phyloP scores from a whole-genome alignment of 805 yeast genomes.

The Sungouiella thailandica region DNA sequence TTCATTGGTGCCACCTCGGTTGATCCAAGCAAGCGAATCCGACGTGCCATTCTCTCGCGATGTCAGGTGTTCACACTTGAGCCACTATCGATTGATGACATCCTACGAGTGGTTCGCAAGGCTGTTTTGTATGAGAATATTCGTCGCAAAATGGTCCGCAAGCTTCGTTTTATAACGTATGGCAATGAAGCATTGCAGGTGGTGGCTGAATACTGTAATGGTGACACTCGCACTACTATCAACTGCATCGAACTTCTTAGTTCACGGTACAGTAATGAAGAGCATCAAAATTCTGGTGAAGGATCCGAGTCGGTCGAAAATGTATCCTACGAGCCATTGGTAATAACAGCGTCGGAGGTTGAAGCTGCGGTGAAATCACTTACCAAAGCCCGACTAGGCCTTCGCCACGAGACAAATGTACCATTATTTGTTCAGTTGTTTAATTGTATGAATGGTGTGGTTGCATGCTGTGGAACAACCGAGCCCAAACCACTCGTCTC shows the following conservation, averaged over 20 bases:
- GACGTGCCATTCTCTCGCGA: constrained; percentile 78
- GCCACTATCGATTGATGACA: constrained; percentile 46
- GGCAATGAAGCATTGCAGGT: constrained; percentile 10
- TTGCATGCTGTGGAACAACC: not conserved
- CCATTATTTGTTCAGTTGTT: constrained; percentile 13
- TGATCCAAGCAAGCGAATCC: constrained; percentile 68
- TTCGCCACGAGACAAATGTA: constrained; percentile 14
- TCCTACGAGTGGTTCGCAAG: constrained; percentile 46
- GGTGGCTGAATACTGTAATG: constrained; percentile 17
- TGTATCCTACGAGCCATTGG: too few species aligned
- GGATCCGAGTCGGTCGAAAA: too few species aligned
- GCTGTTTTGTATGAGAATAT: constrained; percentile 46
- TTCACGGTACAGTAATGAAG: constrained; percentile 5
- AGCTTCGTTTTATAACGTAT: constrained; percentile 12
- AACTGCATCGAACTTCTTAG: constrained; percentile 30
- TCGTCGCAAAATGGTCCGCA: constrained; percentile 13
- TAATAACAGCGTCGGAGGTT: not conserved
- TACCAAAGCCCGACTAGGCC: constrained; percentile 13
- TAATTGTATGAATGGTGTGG: constrained; percentile 4
- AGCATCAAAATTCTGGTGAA: not conserved
- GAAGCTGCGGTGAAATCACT: constrained; percentile 3
- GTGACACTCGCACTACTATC: constrained; percentile 33
- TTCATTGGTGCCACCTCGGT: constrained; percentile 91
- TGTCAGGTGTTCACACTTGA: constrained; percentile 74
- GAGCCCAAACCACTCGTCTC: not conserved